These are phyloP conservation scores for Funneliformis geosporum DNA, from an alignment of 192 early-diverging fungal genomes.

Conservation along the genomic window DNA sequence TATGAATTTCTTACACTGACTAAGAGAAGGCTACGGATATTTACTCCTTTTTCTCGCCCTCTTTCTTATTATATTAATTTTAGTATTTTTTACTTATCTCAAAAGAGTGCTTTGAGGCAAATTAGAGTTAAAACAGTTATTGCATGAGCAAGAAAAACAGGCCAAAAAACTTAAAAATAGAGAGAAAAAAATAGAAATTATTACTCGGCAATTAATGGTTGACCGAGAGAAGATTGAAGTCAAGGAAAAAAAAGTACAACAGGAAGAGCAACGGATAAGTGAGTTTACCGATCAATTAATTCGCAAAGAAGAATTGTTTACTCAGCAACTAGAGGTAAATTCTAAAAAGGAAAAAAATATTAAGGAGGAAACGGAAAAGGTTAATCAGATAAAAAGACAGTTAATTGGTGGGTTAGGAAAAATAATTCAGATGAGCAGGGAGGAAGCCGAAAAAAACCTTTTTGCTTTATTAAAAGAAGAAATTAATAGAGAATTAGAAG, in stretches of 20 bases:
- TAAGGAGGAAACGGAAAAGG: neutral
- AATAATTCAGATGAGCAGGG: neutral
- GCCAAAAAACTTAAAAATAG: no score
- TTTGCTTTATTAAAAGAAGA: neutral
- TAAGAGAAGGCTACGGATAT: constrained; percentile 3
- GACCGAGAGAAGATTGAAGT: no score
- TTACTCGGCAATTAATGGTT: no score
- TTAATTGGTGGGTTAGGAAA: neutral
- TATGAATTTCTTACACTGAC: neutral
- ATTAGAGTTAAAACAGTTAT: neutral
- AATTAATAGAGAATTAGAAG: neutral
- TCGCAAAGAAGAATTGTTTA: constrained; percentile 1
- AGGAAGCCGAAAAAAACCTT: neutral
- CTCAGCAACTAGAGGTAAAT: neutral
- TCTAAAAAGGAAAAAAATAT: neutral
- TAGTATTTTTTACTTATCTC: neutral
- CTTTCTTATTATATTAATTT: neutral
- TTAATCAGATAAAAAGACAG: neutral
- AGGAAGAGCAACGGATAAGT: neutral
- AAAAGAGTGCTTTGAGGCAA: neutral
- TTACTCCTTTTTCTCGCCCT: neutral
- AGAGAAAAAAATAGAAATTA: no score
- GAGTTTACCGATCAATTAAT: constrained; percentile 8
- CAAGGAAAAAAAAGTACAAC: no score
- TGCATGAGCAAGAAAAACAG: no score